phyloP scores from a whole-genome alignment of 2,329 filamentous ascomycete genomes.

The Fusarium tanahbumbuense region DNA sequence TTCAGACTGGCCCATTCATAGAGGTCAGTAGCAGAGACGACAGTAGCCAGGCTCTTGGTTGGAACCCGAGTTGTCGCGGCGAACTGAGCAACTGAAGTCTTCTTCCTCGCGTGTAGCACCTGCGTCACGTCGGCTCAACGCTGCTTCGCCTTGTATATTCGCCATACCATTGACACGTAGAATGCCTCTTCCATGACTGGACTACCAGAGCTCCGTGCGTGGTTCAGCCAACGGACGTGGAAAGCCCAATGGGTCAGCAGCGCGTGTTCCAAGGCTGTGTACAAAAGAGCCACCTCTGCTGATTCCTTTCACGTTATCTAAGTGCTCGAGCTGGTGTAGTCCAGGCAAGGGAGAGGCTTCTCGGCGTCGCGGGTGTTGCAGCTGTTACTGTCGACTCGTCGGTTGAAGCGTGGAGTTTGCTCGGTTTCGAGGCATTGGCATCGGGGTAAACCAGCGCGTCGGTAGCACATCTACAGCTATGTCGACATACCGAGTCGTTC shows the following conservation, averaged over 20 bases:
- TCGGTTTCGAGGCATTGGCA: background rate
- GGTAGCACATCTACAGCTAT: background rate
- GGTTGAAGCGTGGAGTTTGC: background rate
- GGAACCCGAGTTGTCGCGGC: background rate
- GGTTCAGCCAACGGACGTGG: background rate
- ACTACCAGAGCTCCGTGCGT: background rate
- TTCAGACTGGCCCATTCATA: background rate
- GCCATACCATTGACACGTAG: accelerated
- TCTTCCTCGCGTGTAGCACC: background rate
- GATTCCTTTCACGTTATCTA: conserved; percentile 2
- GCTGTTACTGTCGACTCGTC: background rate
- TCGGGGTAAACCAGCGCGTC: background rate
- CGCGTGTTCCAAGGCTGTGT: background rate
- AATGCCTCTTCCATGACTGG: background rate
- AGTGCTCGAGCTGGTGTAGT: background rate
- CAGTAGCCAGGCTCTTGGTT: background rate
- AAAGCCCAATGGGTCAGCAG: background rate
- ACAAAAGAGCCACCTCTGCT: background rate
- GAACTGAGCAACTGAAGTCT: background rate
- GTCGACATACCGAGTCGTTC: accelerated
- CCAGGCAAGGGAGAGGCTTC: background rate
- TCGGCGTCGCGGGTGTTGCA: background rate
- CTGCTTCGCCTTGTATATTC: background rate
- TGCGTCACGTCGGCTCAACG: background rate
- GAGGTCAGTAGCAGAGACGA: background rate